Evolutionary conservation across 306 rosid species (phyloP).

Genomic region (Pyrus bretschneideri): DNA sequence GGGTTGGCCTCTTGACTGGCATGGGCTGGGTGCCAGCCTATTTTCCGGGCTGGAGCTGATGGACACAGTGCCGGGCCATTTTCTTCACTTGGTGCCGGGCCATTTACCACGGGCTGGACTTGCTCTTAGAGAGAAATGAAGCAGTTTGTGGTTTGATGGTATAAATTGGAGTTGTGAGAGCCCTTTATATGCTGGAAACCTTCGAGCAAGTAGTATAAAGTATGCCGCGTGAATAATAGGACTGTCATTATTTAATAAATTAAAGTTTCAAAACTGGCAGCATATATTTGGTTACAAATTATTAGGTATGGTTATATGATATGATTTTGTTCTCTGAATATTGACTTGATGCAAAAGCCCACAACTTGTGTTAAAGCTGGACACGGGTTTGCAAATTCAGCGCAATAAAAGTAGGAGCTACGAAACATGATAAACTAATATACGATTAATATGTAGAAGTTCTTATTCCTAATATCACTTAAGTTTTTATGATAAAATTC

Average conservation of each 20-base stretch:
- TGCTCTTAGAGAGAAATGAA: neutral
- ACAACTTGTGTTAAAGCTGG: neutral
- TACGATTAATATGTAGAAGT: no score
- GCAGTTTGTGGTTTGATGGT: neutral
- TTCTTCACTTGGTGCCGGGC: no score
- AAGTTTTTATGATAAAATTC: no score
- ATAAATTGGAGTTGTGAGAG: neutral
- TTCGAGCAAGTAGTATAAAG: neutral
- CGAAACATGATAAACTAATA: no score
- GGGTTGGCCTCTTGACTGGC: no score
- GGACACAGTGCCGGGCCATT: no score
- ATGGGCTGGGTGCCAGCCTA: no score
- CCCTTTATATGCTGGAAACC: neutral
- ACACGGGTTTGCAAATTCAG: slow-evolving; percentile 3
- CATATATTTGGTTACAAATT: neutral
- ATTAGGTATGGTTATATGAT: neutral
- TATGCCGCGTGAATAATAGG: neutral
- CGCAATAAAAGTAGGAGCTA: no score
- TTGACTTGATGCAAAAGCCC: neutral
- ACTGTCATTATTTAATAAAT: neutral
- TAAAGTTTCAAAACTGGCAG: neutral
- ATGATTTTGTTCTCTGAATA: neutral
- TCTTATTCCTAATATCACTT: no score
- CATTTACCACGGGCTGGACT: no score
- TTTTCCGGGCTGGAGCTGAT: no score